Evolutionary conservation across 1,139 yeast genomes (phyloP), one percentile per base, ranked within the genome.

Genomic region (Hansenula lynferdii): DNA sequence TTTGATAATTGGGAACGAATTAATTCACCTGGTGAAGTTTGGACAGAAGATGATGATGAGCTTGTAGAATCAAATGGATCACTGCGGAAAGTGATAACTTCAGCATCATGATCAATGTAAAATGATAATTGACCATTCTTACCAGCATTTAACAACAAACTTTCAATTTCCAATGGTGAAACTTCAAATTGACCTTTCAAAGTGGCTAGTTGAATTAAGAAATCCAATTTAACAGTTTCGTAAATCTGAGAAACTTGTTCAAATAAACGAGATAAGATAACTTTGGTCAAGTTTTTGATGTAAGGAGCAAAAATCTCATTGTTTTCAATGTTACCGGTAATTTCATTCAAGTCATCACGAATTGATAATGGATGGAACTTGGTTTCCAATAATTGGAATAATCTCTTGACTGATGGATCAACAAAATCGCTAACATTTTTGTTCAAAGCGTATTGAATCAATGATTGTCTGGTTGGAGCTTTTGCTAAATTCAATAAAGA

Each of bases 181-280:
- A 85, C 70, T 42, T 75, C 65, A 61, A 78, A 81, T 32, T 77
- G 72, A 40, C 76, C 79, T 44, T 90, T 85, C 60, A 90, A 78
- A 38, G 84, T 70, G 36, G 90, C 87, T 51, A 89, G 72, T 38
- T 77, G 73, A 47, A 84, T 72, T 59, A 94, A 78, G 59, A 83
- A 92, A 57, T 85, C 95, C 49, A 86, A 76, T 61, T 78, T 78
- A 47, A 90, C 85, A 35, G 89, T 76, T 58, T 85, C 85, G 63
- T 87, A 87, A 44, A 83, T 85, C 63, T 85, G 89, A 34, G 96
- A 80, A 37, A 90, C 81, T 65, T 85, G 95, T 62, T 85, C 87
- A 69, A 87, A 83, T 48, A 89, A 70, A 56, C 92, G 83, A 53
- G 87, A 80, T 52, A 86, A 72, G 46, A 90, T 75, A 42, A 86